Evolutionary conservation across 805 yeast species (phyloP), one percentile per base, ranked within the genome.

Genomic region (Kluyveromyces aestuarii): DNA sequence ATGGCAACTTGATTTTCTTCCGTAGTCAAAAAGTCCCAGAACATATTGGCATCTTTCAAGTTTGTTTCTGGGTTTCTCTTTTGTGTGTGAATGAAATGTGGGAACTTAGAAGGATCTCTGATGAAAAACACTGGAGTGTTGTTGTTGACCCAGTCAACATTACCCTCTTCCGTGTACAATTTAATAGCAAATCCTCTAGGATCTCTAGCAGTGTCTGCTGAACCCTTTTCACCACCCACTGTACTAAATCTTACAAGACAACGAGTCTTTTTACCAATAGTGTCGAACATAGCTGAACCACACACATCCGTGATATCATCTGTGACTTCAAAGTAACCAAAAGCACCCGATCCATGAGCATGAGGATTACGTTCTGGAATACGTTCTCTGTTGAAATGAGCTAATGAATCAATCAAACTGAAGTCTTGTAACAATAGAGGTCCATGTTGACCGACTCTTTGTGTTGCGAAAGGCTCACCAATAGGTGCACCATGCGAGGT

Each of bases 301-400:
- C 84, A 79, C 43, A 85, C 60, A 63, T 85, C 91, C 9, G 87
- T 71, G 60, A 87, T 81, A 59, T 87, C 95, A 57, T 87, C 91
- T 11, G 96, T 87, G 46, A 84, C 90, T 67, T 85, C 95, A 64
- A 88, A 88, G 55, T 74, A 77, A 55, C 96, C 96, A 64, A 74
- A 86, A 9, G 96, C 96, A 62, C 96, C 96, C 13, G 90, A 84
- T 57, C 96, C 96, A 66, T 87, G 87, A 48, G 96, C 96, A 63
- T 87, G 96, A 36, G 88, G 96, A 49, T 87, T 95, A 69, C 96
- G 76, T 71, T 88, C 96, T 11, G 96, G 96, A 55, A 87, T 84
- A 68, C 96, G 74, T 69, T 87, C 96, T 57, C 95, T 76, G 70
- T 86, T 95, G 60, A 87, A 87, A 67, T 87, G 96, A 18, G 95